phyloP scores from a whole-genome alignment of 116 monocot species.

The Posidonia oceanica region DNA sequence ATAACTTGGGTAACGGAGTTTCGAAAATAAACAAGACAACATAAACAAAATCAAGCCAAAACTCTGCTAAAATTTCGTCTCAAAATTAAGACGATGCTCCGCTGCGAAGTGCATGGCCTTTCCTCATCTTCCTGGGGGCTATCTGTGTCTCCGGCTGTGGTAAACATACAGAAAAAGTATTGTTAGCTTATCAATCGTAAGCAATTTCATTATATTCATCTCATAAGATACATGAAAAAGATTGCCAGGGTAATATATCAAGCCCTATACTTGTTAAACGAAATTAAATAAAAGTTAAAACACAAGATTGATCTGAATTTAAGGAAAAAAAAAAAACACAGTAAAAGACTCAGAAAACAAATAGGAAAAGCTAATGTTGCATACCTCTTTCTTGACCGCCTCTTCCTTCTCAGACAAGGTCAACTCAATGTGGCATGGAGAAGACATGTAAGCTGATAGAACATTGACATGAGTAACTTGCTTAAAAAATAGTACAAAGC shows the following conservation, averaged over 20 bases:
- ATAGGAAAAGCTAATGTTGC: neutral
- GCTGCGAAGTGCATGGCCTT: slow-evolving; percentile 19
- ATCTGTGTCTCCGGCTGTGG: slow-evolving; percentile 58
- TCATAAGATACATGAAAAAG: neutral
- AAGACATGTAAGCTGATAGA: slow-evolving; percentile 67
- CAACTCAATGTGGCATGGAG: slow-evolving; percentile 86
- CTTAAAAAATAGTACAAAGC: neutral
- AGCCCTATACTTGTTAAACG: too few species aligned
- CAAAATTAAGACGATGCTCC: slow-evolving; percentile 31
- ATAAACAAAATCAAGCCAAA: too few species aligned
- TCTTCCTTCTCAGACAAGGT: slow-evolving; percentile 83
- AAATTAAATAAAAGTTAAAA: too few species aligned
- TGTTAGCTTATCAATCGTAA: slow-evolving; percentile 38
- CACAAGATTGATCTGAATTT: too few species aligned
- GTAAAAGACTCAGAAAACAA: too few species aligned
- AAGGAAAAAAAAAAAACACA: too few species aligned
- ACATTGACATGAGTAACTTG: neutral
- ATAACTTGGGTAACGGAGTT: too few species aligned
- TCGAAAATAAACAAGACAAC: too few species aligned
- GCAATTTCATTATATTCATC: slow-evolving; percentile 19
- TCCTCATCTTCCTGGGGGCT: slow-evolving; percentile 30
- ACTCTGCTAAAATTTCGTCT: neutral
- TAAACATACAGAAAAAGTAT: neutral
- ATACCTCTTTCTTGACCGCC: slow-evolving; percentile 72
- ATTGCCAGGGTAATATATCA: too few species aligned